These are phyloP conservation scores for Funneliformis geosporum DNA, from an alignment of 192 early-diverging fungal species.

Conservation along the genomic window DNA sequence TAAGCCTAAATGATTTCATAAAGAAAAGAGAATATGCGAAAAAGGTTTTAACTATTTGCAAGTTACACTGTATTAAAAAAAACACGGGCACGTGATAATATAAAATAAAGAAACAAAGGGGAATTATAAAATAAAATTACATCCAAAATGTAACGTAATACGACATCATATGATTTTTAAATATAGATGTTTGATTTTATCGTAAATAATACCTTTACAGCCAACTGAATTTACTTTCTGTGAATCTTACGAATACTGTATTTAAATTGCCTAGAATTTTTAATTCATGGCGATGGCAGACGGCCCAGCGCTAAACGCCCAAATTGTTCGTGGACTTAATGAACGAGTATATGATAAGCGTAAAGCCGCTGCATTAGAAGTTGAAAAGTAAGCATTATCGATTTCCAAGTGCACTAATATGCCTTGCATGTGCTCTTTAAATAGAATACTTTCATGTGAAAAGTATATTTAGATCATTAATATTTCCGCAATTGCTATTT, in stretches of 20 bases:
- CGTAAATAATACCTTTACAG: too few relatives aligned
- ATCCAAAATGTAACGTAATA: not conserved
- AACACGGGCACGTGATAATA: too few relatives aligned
- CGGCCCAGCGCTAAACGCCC: slow-evolving; percentile 36
- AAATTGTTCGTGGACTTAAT: slow-evolving; percentile 71
- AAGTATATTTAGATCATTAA: too few relatives aligned
- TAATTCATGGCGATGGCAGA: slow-evolving; percentile 11
- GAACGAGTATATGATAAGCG: slow-evolving; percentile 96
- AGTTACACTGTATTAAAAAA: too few relatives aligned
- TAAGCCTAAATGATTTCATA: too few relatives aligned
- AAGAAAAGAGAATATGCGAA: too few relatives aligned
- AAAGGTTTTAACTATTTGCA: too few relatives aligned
- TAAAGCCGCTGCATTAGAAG: slow-evolving; percentile 86
- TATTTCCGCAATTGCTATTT: too few relatives aligned
- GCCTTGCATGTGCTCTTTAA: not conserved
- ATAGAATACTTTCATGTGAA: too few relatives aligned
- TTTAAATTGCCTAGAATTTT: not conserved
- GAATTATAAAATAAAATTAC: too few relatives aligned
- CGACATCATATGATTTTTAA: not conserved
- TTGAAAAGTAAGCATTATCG: slow-evolving; percentile 67
- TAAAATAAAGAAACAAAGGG: too few relatives aligned
- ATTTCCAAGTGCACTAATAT: not conserved
- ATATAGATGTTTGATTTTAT: not conserved
- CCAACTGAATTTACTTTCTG: too few relatives aligned
- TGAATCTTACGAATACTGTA: not conserved